Conservation (phyloP, 2,329 filamentous ascomycete genomes). For the Thelonectria olida region DNA sequence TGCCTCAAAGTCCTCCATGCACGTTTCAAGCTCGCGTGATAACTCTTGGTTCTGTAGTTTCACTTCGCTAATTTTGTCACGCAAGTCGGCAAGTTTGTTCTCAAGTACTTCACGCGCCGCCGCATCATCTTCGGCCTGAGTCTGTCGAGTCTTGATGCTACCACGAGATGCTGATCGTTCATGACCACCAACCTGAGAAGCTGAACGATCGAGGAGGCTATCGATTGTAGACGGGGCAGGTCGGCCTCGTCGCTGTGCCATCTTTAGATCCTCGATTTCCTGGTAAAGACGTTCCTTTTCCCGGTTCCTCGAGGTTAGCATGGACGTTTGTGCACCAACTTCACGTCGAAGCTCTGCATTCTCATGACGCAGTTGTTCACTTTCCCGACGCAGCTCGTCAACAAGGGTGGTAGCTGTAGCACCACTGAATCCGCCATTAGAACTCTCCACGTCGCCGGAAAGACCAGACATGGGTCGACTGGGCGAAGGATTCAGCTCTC, state of each 20-base stretch:
- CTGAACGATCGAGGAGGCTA: conserved; percentile 93
- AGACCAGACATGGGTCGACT: conserved; percentile 60
- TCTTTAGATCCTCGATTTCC: conserved; percentile 96
- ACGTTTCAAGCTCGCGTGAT: conserved; percentile 81
- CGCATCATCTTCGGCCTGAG: conserved; percentile 70
- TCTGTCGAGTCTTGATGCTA: conserved; percentile 74
- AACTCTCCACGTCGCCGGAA: conserved; percentile 61
- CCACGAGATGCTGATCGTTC: conserved; percentile 78
- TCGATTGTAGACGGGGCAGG: conserved; percentile 75
- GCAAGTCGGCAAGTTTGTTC: conserved; percentile 80
- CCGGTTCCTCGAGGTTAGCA: conserved; percentile 94
- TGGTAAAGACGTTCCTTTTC: conserved; percentile 96
- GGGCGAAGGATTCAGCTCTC: conserved; percentile 56
- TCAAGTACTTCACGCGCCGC: conserved; percentile 91
- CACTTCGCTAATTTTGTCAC: conserved; percentile 86
- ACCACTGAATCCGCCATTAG: conserved; percentile 63
- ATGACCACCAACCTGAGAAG: conserved; percentile 78
- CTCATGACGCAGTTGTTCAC: conserved; percentile 85
- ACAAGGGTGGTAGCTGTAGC: conserved; percentile 73
- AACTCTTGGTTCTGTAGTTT: conserved; percentile 92
- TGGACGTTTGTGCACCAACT: conserved; percentile 94
- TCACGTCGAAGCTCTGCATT: conserved; percentile 92
- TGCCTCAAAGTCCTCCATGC: conserved; percentile 80
- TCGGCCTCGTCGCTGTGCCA: conserved; percentile 79
- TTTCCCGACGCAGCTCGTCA: conserved; percentile 76